Evolutionary conservation across 768 basidiomycete species (phyloP).

Genomic region (Holtermanniella nyarrowii): DNA sequence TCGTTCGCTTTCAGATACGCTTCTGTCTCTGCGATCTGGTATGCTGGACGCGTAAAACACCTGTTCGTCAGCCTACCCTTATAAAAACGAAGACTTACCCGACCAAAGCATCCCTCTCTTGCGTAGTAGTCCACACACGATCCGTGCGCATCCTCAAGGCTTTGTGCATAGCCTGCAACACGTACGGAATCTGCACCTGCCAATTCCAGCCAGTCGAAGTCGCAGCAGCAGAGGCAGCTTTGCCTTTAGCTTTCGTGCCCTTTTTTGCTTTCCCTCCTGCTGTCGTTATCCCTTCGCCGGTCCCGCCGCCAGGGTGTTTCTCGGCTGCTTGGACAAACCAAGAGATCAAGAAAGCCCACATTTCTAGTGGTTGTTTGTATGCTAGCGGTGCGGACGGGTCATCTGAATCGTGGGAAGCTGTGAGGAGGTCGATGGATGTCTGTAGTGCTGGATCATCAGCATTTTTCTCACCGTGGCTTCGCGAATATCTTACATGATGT

Average conservation of each 20-base stretch:
- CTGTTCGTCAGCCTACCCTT: conserved; percentile 41
- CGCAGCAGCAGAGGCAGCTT: conserved; percentile 20
- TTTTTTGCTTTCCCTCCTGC: conserved; percentile 37
- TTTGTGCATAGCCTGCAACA: conserved; percentile 59
- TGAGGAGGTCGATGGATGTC: conserved; percentile 60
- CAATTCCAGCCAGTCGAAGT: conserved; percentile 46
- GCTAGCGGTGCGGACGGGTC: conserved; percentile 17
- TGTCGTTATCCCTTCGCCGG: conserved; percentile 40
- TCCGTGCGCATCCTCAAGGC: conserved; percentile 59
- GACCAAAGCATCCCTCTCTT: conserved; percentile 76
- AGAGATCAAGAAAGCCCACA: conserved; percentile 81
- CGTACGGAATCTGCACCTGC: conserved; percentile 33
- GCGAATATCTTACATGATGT: conserved; percentile 46
- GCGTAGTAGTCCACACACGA: conserved; percentile 80
- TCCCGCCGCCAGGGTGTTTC: conserved; percentile 51
- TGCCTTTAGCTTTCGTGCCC: conserved; percentile 23
- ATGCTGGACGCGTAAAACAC: conserved; percentile 78
- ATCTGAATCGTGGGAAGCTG: not conserved
- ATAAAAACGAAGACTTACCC: conserved; percentile 48
- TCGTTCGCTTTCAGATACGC: conserved; percentile 69
- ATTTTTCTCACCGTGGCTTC: not conserved
- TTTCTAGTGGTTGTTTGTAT: conserved; percentile 71
- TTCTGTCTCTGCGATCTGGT: conserved; percentile 76
- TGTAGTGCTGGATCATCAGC: conserved; percentile 41
- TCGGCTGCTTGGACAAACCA: conserved; percentile 82